Evolutionary conservation across 768 basidiomycete species (phyloP).

Genomic region (Leccinellum rugosiceps): DNA sequence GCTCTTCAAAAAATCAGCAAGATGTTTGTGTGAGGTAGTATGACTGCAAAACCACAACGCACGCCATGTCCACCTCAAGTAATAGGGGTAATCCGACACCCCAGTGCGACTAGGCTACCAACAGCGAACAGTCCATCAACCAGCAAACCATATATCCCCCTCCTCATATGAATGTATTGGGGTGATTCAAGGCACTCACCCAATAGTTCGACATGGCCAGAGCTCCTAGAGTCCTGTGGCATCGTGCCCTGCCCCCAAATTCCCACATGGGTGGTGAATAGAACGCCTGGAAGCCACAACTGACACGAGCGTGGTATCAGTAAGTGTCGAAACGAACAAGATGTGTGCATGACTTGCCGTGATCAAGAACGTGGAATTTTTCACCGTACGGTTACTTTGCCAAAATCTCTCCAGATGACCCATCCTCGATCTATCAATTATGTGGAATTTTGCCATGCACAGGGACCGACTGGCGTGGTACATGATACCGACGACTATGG

Average conservation of each 20-base stretch:
- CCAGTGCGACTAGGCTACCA: not conserved
- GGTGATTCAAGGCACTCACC: slow-evolving; percentile 34
- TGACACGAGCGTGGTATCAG: slow-evolving; percentile 13
- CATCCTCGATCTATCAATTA: not conserved
- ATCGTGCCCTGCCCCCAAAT: slow-evolving; percentile 3
- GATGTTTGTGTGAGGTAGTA: slow-evolving; percentile 25
- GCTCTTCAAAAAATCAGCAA: slow-evolving; percentile 20
- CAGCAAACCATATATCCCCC: slow-evolving; percentile 22
- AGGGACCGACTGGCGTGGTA: not conserved
- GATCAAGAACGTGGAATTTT: slow-evolving; percentile 24
- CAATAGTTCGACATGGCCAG: slow-evolving; percentile 13
- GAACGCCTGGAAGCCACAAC: slow-evolving; percentile 15
- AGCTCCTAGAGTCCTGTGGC: not conserved
- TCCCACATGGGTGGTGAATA: slow-evolving; percentile 8
- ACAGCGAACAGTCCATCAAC: slow-evolving; percentile 3
- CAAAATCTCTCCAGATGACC: slow-evolving; percentile 9
- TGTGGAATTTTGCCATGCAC: slow-evolving; percentile 4
- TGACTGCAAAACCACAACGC: slow-evolving; percentile 13
- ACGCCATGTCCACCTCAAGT: slow-evolving; percentile 2
- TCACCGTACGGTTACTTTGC: slow-evolving; percentile 19
- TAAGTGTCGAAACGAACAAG: slow-evolving; percentile 22
- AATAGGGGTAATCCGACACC: slow-evolving; percentile 1
- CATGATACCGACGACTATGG: not conserved
- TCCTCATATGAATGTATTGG: slow-evolving; percentile 16
- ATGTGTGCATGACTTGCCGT: slow-evolving; percentile 18